Evolutionary conservation across 495 filamentous ascomycete genomes (phyloP).

Genomic region (Penicillium subrubescens): DNA sequence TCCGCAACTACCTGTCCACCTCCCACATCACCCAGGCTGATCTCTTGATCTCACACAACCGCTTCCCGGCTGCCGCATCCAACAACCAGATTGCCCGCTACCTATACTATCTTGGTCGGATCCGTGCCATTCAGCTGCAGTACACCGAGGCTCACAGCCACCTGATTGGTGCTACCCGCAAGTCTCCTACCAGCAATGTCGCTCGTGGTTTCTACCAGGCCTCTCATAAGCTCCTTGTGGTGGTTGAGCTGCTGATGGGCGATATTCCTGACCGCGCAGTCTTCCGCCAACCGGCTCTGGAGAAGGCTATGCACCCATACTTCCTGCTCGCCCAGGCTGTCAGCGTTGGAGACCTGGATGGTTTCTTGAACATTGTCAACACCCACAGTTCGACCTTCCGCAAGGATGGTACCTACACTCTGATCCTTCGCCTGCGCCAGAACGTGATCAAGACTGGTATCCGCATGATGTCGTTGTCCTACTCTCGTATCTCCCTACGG

Average conservation of each 20-base stretch:
- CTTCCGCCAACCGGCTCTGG: constrained; percentile 85
- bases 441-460: constrained; percentile 99
- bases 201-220: constrained; percentile 94
- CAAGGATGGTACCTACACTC: constrained; percentile 90
- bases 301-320: constrained; percentile 86
- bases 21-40: constrained; percentile 98
- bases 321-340: constrained; percentile 92
- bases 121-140: constrained; percentile 91
- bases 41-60: constrained; percentile 89
- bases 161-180: constrained; percentile 86
- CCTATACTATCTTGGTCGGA: constrained; percentile 93
- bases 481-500: constrained; percentile 94
- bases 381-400: constrained; percentile 81
- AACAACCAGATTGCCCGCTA: constrained; percentile 98
- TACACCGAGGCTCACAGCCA: constrained; percentile 98
- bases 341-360: constrained; percentile 89
- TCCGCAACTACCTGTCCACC: constrained; percentile 94
- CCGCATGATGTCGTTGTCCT: constrained; percentile 97
- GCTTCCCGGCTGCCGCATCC: constrained; percentile 88
- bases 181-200: constrained; percentile 85
- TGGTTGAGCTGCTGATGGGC: constrained; percentile 97
- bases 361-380: constrained; percentile 82
- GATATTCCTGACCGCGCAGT: constrained; percentile 94
- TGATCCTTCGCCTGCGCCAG: constrained; percentile 90
- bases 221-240: constrained; percentile 88